Percentiles rank a stretch among this genome's conserved stretches.
Conservation (phyloP, 768 basidiomycete species). For the Omphalotus guepiniiformis region DNA sequence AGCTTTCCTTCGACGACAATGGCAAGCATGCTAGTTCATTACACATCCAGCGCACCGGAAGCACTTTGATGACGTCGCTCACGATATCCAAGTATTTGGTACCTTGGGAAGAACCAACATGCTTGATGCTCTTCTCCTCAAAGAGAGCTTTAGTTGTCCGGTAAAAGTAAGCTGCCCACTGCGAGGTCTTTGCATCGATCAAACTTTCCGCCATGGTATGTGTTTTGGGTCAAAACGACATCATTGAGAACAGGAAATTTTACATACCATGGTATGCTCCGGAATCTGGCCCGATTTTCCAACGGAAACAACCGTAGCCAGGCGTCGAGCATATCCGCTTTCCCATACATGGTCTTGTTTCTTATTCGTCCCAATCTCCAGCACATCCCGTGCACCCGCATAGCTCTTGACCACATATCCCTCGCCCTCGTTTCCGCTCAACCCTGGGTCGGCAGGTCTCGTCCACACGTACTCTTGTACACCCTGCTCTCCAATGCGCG, state of each 20-base stretch:
- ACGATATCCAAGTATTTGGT: slow-evolving; percentile 52
- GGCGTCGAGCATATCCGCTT: no score
- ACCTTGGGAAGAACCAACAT: slow-evolving; percentile 19
- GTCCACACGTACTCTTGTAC: slow-evolving; percentile 54
- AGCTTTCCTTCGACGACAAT: slow-evolving; percentile 30
- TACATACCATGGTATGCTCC: no score
- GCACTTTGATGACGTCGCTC: slow-evolving; percentile 58
- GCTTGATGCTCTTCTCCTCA: slow-evolving; percentile 17
- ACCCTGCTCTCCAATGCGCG: slow-evolving; percentile 12
- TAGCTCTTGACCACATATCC: slow-evolving; percentile 23
- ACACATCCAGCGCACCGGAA: slow-evolving; percentile 61
- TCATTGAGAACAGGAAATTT: no score
- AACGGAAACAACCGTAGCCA: no score
- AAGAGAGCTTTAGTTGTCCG: background rate
- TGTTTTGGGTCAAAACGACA: no score
- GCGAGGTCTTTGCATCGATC: no score
- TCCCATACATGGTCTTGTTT: slow-evolving; percentile 27
- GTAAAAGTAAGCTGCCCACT: background rate
- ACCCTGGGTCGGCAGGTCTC: slow-evolving; percentile 34
- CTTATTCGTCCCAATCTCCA: slow-evolving; percentile 22
- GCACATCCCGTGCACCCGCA: slow-evolving; percentile 30
- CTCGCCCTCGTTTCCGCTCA: background rate
- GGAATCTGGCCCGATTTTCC: no score
- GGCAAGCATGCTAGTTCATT: slow-evolving; percentile 47
- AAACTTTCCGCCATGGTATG: no score